Evolutionary conservation across 257 asterid species (phyloP), one percentile per base, ranked within the genome.

Genomic region (Gentiana macrophylla): DNA sequence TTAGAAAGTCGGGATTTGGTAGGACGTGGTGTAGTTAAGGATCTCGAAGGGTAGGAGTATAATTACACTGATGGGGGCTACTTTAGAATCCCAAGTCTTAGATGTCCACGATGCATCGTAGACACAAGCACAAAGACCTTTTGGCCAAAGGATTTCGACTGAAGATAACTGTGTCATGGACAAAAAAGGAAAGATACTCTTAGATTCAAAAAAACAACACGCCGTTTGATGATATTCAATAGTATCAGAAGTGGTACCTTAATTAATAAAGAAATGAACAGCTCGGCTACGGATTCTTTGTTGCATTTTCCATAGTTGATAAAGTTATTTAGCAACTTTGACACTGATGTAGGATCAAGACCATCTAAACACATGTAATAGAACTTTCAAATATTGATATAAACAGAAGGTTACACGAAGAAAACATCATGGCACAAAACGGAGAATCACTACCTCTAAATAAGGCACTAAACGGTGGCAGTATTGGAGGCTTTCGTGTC

Each of bases 401-500:
- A 32, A 1, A 55, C 46, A 35, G 62, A 43, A 64, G 51, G 46
- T 46, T 61, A 41, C 45, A 60, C 53, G 63, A 41, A 41, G 46
- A 1, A 2, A 5, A 2, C 6, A 41, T 10, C 46, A 41, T 41
- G 46, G 8, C 46, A 41, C 9, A 2, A 41, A 41, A 41, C 3
- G 46, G 60, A 73, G 69, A 64, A 53, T 53, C 50, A 48, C 63
- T 79, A 90, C 98, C 96, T 75, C 64, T 73, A 8, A 86, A 65
- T 60, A 90, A 62, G 60, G 78, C 79, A 73, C 89, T 72, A 78
- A 90, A 90, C 36, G 95, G 85, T 72, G 98, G 98, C 55, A 90
- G 83, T 68, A 90, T 72, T 10, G 91, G 92, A 63, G 96, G 95
- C 57, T 57, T 67, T 55, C 98, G 91, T 32, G 92, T 86, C 98